Percentiles rank a stretch among this genome's conserved stretches.
Evolutionary conservation across 306 rosid genomes (phyloP).

Genomic region (Phaseolus lunatus): DNA sequence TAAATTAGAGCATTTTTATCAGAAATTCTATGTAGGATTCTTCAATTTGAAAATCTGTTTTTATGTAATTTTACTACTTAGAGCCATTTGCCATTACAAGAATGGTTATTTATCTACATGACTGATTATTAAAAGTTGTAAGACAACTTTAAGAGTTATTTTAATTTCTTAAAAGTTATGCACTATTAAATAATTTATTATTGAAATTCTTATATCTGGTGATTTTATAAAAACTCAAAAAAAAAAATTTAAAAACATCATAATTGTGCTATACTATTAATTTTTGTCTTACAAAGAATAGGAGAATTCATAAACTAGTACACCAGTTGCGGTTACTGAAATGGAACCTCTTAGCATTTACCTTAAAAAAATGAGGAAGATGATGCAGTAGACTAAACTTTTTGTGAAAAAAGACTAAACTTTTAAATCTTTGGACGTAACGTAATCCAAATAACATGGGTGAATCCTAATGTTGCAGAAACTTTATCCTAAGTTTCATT

Average conservation of each 20-base stretch:
- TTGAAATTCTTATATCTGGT: neutral
- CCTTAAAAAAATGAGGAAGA: neutral
- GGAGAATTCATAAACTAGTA: no score
- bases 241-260: neutral
- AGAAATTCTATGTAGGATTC: no score
- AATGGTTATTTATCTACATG: neutral
- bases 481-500: neutral
- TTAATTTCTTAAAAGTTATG: neutral
- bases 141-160: neutral
- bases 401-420: neutral
- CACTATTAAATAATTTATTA: no score
- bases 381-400: neutral
- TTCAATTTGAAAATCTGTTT: no score
- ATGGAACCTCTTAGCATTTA: neutral
- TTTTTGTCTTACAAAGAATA: no score
- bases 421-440: neutral
- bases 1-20: neutral
- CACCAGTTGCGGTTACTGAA: neutral
- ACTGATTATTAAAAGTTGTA: no score
- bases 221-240: neutral
- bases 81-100: no score
- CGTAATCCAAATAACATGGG: neutral
- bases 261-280: no score
- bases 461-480: neutral
- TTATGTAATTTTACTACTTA: no score